Conservation (phyloP, 2,329 filamentous ascomycete genomes). For the Chaetomiaceae sp. region DNA sequence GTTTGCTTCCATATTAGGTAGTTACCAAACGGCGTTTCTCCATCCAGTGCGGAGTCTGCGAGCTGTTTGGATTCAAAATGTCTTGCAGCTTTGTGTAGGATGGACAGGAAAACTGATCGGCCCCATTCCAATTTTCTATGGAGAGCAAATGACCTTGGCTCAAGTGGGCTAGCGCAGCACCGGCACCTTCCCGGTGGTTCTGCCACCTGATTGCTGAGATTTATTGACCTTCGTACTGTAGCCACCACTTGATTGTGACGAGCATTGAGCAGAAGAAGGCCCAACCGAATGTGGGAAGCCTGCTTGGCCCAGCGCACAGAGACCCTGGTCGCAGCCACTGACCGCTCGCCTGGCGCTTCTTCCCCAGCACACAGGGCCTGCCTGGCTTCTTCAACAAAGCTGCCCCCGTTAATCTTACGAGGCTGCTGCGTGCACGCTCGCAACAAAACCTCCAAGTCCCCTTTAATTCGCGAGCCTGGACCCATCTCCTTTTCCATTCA, state of each 20-base stretch:
- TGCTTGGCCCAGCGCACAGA: slow-evolving; percentile 7
- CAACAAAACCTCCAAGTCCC: slow-evolving; percentile 21
- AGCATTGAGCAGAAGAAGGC: not conserved
- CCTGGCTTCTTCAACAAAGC: slow-evolving; percentile 22
- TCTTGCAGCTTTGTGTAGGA: too few relatives aligned
- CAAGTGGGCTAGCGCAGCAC: slow-evolving; percentile 3
- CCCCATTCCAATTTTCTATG: not conserved
- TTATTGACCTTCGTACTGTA: not conserved
- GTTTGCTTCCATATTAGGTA: too few relatives aligned
- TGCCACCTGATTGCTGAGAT: slow-evolving; percentile 6
- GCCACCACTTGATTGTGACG: slow-evolving; percentile 4
- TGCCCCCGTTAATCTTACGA: slow-evolving; percentile 27
- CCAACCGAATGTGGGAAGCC: slow-evolving; percentile 9
- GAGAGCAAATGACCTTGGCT: not conserved
- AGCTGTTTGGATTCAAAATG: not conserved
- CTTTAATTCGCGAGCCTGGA: slow-evolving; percentile 18
- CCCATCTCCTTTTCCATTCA: slow-evolving; percentile 19
- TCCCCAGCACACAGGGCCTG: slow-evolving; percentile 9
- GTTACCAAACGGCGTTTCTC: not conserved
- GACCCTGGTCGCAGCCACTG: slow-evolving; percentile 10
- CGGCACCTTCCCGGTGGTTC: not conserved
- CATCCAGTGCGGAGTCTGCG: not conserved
- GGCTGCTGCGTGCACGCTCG: slow-evolving; percentile 17
- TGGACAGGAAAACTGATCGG: too few relatives aligned
- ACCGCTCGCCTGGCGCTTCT: slow-evolving; percentile 12